Conservation (phyloP, 345 rosid genomes). For the rapeseed (Brassica napus) region DNA sequence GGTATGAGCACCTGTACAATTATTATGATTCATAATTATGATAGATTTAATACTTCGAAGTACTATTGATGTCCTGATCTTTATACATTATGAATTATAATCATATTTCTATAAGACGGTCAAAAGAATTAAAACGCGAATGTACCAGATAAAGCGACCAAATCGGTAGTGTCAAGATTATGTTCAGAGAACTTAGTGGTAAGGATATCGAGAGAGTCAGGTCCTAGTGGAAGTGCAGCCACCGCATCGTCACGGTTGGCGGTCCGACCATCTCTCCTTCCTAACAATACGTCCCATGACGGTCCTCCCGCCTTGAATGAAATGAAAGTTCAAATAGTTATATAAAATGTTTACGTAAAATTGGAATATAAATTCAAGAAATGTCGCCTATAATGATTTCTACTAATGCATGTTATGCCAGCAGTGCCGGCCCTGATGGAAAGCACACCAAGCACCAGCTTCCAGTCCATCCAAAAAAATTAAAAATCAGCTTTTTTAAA, state of each 20-base stretch:
- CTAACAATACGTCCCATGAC: slow-evolving; percentile 58
- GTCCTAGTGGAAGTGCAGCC: slow-evolving; percentile 53
- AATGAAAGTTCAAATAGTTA: neutral
- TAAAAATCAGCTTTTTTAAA: too few relatives aligned
- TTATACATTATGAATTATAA: neutral
- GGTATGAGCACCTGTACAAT: slow-evolving; percentile 56
- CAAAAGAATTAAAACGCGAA: neutral
- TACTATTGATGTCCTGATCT: neutral
- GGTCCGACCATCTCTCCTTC: slow-evolving; percentile 69
- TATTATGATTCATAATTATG: neutral
- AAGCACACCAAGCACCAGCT: too few relatives aligned
- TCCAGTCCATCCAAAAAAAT: too few relatives aligned
- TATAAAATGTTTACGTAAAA: neutral
- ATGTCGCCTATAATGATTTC: neutral
- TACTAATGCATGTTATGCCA: neutral
- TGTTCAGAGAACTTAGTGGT: slow-evolving; percentile 57
- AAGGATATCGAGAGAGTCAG: slow-evolving; percentile 47
- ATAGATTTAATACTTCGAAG: neutral
- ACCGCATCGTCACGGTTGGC: slow-evolving; percentile 55
- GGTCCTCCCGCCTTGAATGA: slow-evolving; percentile 75
- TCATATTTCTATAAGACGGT: neutral
- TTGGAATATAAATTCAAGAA: neutral
- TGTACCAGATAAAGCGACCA: slow-evolving; percentile 72
- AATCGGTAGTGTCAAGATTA: slow-evolving; percentile 63
- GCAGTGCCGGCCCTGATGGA: too few relatives aligned